A percentile compares a stretch with the other conserved stretches of the same genome.
phyloP scores from a whole-genome alignment of 202 grass and related monocot species.

The Schoenoplectus triqueter region DNA sequence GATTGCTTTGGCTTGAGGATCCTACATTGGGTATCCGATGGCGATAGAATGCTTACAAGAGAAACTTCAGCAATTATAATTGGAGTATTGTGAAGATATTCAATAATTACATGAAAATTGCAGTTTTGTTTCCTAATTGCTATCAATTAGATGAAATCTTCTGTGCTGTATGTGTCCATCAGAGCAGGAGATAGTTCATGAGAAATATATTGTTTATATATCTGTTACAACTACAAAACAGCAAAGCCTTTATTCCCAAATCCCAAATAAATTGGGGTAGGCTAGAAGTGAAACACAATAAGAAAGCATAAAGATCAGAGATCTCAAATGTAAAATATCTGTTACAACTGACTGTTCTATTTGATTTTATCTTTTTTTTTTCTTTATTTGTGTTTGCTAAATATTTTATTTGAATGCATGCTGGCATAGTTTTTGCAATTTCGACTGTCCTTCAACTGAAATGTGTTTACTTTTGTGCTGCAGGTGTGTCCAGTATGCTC shows the following conservation, averaged over 20 bases:
- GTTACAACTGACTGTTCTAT: neutral
- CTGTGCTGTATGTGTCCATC: neutral
- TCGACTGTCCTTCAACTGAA: slow-evolving; percentile 7
- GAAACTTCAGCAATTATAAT: neutral
- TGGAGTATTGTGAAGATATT: neutral
- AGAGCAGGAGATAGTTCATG: slow-evolving; percentile 4
- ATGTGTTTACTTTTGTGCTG: slow-evolving; percentile 38
- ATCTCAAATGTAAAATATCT: neutral
- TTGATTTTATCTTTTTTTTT: neutral
- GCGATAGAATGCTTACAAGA: neutral
- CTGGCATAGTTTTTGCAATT: neutral
- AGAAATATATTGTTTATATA: slow-evolving; percentile 20
- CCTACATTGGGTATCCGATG: neutral
- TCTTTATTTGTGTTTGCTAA: slow-evolving; percentile 1
- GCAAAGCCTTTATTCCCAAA: too few species aligned
- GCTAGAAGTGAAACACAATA: too few species aligned
- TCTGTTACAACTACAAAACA: neutral
- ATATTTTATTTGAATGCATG: neutral
- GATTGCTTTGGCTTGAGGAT: slow-evolving; percentile 14
- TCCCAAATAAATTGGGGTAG: too few species aligned
- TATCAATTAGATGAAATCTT: neutral
- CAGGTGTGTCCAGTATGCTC: slow-evolving; percentile 92
- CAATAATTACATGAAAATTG: neutral
- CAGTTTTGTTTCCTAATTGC: neutral
- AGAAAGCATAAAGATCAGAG: too few species aligned